Evolutionary conservation across 345 rosid species (phyloP).

Genomic region (sweet orange (Citrus sinensis)): DVS_A1.0 CM039165.1:37656501-37657000

Average conservation of each 20-base stretch:
- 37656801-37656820: background rate
- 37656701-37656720: background rate
- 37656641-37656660: background rate
- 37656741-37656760: background rate
- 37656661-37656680: background rate
- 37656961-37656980: background rate
- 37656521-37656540: background rate
- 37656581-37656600: background rate
- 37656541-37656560: background rate
- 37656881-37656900: background rate
- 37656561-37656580: background rate
- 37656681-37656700: background rate
- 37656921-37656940: background rate
- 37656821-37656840: background rate
- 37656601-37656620: background rate
- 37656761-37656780: constrained; percentile 47
- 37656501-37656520: background rate
- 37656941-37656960: background rate
- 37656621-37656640: background rate
- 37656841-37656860: background rate
- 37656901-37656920: background rate
- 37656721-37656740: background rate
- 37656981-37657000: background rate
- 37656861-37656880: too few species aligned
- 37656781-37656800: background rate